These are phyloP conservation scores for Aegilops tauschii DNA, from an alignment of 176 grass and related monocot genomes.

Conservation along the genomic window DNA sequence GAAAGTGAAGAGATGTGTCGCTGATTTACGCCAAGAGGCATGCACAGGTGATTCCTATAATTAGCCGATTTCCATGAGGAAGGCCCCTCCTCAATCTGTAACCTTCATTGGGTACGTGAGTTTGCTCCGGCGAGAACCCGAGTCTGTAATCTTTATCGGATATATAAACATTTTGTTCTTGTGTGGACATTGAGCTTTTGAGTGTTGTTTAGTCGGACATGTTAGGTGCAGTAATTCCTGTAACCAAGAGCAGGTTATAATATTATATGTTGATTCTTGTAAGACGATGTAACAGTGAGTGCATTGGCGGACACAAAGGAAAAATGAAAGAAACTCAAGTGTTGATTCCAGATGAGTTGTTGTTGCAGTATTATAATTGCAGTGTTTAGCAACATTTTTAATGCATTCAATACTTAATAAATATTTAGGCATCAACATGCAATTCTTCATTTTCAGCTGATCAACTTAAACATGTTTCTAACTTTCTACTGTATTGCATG, in stretches of 20 bases:
- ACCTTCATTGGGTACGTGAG: conserved; percentile 24
- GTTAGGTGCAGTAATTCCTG: conserved; percentile 36
- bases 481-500: too few relatives aligned
- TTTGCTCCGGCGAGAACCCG: conserved; percentile 10
- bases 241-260: conserved; percentile 28
- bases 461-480: not conserved
- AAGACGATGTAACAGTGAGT: conserved; percentile 24
- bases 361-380: not conserved
- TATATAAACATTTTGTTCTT: not conserved
- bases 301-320: not conserved
- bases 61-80: conserved; percentile 30
- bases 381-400: not conserved
- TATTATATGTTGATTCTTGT: conserved; percentile 6
- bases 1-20: conserved; percentile 20
- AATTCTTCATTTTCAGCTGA: not conserved
- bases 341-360: not conserved
- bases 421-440: not conserved
- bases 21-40: conserved; percentile 25
- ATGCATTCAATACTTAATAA: not conserved
- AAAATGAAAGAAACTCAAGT: not conserved
- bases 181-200: conserved; percentile 19
- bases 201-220: conserved; percentile 22
- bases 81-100: conserved; percentile 23
- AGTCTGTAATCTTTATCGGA: not conserved
- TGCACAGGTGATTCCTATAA: conserved; percentile 3